Base-by-base conservation (phyloP, 2,329 filamentous ascomycete species). In the Apiospora marii region DNA sequence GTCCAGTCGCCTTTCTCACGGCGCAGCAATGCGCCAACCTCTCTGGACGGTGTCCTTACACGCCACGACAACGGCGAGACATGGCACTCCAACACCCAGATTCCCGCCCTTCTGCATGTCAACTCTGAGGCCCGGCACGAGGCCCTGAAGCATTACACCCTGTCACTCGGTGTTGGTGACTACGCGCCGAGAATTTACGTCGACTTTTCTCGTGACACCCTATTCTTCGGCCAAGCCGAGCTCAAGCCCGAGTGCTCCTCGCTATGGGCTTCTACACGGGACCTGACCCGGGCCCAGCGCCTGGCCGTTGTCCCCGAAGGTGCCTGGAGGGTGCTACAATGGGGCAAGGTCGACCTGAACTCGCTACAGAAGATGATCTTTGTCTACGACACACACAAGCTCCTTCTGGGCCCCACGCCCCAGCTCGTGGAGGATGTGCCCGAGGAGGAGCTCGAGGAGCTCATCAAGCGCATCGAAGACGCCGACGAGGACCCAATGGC, bases 281-380 rank as follows among this genome's bases (percentile, higher is more conserved):
- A 78, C 49, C 73, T 81, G 41, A 68, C 75, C 46, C 75, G 75
- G 64, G 73, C 79, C 19, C 74, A 73, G 69, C 76, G 77, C 34
- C 77, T 81, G 13, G 80, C 80, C 14, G 76, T 81, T 10, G 79
- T 80, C 8, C 78, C 79, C 51, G 80, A 81, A 51, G 79, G 79
- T 24, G 78, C 78, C n/a, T 81, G 78, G 78, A 74, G 80, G 48
- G 76, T 78, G 24, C 64, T 81, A 53, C 77, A 76, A 48, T 80
- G 77, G 77, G 76, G 77, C 70, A 77, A 78, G 34, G 73, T 77
- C 22, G 76, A 78, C 24, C 72, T 79, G 13, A 74, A 75, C n/a
- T 75, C 76, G 0, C 58, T 81, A 8, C 70, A 80, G 67, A 78
- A 77, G 73, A 74, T 81, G n/a, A 79, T 79, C 70, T 81, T 81